Base-by-base conservation (phyloP, 805 yeast species). In the Kuraishia molischiana region DNA sequence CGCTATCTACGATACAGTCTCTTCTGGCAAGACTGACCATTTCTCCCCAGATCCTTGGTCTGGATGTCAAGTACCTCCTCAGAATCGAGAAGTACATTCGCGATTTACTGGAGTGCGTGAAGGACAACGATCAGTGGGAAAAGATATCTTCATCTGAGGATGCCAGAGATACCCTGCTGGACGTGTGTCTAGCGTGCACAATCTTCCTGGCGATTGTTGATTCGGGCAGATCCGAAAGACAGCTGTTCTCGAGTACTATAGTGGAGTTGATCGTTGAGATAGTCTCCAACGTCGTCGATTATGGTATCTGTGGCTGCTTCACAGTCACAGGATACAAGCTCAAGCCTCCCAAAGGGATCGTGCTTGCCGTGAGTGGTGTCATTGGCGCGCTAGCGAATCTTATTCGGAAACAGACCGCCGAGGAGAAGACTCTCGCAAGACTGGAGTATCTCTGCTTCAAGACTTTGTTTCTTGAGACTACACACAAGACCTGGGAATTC, bases 361-460 rank as follows among this genome's bases (percentile, higher is more conserved):
- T 22, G 26, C 11, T 22, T 8, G 11, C 10, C 26, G 11, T 22
- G 11, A 8, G 26, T 22, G 8, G 10, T 22, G 26, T 22, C 26
- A 22, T 22, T 11, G 11, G 11, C 26, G 26, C 8, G 11, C 26
- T 22, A 8, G 8, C 26, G 11, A 11, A 22, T 22, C 38, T 28
- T 28, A 29, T 30, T 15, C 22, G 34, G 36, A 30, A 31, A 46
- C 20, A 14, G 6, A 46, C 47, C 31, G 36, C 66, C 30, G 74
- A 75, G 38, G 89, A 81, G 29, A 62, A 59, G 3, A 48, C 69
- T 0, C 49, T 80, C 8, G 77, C 86, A 0, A 72, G 69, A 43
- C 47, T 84, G 21, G 85, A 80, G 42, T 81, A 74, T 46, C 51
- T 75, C 19, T 54, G 69, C 5, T 46, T 64, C 5, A 53, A 52